Conservation (phyloP, 192 early-diverging fungal genomes). For the Umbelopsis isabellina region DNA sequence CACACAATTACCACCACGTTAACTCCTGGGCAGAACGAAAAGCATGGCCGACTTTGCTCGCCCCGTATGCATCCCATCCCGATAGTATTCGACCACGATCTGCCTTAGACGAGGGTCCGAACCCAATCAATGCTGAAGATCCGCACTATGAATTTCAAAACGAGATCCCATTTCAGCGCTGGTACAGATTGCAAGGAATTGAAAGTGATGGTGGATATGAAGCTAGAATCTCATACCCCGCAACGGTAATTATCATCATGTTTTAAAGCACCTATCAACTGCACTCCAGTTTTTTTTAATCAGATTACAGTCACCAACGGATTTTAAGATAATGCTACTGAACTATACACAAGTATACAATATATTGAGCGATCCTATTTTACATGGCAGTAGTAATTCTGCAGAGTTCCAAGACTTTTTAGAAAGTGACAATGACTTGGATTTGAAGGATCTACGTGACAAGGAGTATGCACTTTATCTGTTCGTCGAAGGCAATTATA, state of each 20-base stretch:
- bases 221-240: conserved; percentile 26
- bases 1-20: background rate
- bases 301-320: conserved; percentile 19
- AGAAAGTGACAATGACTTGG: background rate
- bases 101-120: background rate
- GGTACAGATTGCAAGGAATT: conserved; percentile 8
- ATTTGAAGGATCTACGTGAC: background rate
- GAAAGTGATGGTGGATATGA: conserved; percentile 6
- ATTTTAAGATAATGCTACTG: conserved; percentile 1
- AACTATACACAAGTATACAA: background rate
- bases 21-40: conserved; percentile 1
- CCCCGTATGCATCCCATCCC: background rate
- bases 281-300: background rate
- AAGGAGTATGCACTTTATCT: background rate
- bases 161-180: conserved; percentile 5
- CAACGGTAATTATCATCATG: conserved; percentile 10
- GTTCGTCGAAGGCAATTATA: conserved; percentile 14
- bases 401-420: background rate
- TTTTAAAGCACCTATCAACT: background rate
- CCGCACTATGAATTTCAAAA: conserved; percentile 11
- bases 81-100: conserved; percentile 7
- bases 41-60: background rate
- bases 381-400: conserved; percentile 9
- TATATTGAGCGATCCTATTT: background rate
- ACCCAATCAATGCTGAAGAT: conserved; percentile 11